Base-by-base conservation (phyloP, 495 filamentous ascomycete species). In the Tuber indicum region DNA sequence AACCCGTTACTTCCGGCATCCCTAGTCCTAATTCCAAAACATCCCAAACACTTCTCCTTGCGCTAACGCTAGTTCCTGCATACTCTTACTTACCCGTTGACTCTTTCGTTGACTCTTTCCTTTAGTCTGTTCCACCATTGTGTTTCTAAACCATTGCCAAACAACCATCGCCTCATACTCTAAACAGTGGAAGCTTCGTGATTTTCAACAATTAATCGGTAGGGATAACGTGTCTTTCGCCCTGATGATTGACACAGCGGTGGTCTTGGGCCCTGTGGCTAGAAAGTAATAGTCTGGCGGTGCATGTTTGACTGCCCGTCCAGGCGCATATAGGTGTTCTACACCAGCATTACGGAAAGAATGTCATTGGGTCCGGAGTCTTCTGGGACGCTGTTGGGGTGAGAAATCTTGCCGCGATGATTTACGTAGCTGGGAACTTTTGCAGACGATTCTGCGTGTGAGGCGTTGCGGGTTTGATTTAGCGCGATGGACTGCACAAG, bases 231-330 rank as follows among this genome's bases (percentile, higher is more conserved):
- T n/a, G n/a, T n/a, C n/a, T n/a, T n/a, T n/a, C n/a, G n/a, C n/a
- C n/a, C n/a, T n/a, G n/a, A 85, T 88, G 86, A 90, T 87, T 36
- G 88, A 79, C 0, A 86, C 85, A 36, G 89, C 87, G 0, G 89
- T 82, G 3, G 82, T 82, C 86, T 97, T 95, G 83, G 97, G 95
- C n/a, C 32, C 95, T 94, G 0, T 94, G 1, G 91, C 92, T 4
- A 97, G 90, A 86, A 98, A 97, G 94, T 98, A 94, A 97, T 97
- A 83, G 95, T 88, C 83, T 97, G 94, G 82, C 97, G 92, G 62
- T 93, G 87, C 39, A 98, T 90, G 73, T 92, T 91, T 42, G 94
- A 92, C 73, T 95, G 92, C 43, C 86, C 88, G 32, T 73, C 77
- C 5, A 74, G 19, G 8, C 74, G 71, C 1, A 77, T 66, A 84